Evolutionary conservation across 2,329 filamentous ascomycete species (phyloP).

Genomic region (Claviceps paspali): DNA sequence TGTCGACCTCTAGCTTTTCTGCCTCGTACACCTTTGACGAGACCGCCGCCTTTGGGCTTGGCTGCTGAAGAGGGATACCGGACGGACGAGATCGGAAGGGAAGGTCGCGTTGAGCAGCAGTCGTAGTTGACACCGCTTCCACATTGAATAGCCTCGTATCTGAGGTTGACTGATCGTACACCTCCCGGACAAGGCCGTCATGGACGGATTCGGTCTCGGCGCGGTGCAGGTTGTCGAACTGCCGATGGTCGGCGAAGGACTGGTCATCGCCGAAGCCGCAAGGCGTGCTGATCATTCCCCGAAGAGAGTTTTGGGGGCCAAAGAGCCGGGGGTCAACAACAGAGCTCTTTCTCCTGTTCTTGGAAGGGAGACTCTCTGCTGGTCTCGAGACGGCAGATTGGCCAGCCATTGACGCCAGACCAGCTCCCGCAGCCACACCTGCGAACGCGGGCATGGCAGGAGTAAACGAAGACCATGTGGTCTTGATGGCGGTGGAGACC

Average conservation of each 20-base stretch:
- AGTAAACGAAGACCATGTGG: slow-evolving; percentile 1
- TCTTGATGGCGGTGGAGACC: slow-evolving; percentile 12
- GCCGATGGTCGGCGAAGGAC: slow-evolving; percentile 12
- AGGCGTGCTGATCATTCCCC: slow-evolving; percentile 33
- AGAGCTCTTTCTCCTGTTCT: slow-evolving; percentile 25
- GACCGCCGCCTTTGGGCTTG: slow-evolving; percentile 62
- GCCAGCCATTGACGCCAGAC: slow-evolving; percentile 3
- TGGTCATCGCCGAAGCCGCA: slow-evolving; percentile 34
- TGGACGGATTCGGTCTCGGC: slow-evolving; percentile 10
- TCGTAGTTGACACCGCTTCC: slow-evolving; percentile 31
- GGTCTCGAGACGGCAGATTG: slow-evolving; percentile 1
- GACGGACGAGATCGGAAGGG: slow-evolving; percentile 33
- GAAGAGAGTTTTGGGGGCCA: slow-evolving; percentile 45
- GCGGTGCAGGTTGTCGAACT: slow-evolving; percentile 10
- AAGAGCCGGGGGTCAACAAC: slow-evolving; percentile 44
- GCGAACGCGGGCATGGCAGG: slow-evolving; percentile 9
- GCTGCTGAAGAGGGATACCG: slow-evolving; percentile 64
- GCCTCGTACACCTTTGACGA: slow-evolving; percentile 51
- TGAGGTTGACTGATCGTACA: slow-evolving; percentile 51
- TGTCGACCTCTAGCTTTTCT: slow-evolving; percentile 22
- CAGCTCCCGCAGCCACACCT: slow-evolving; percentile 20
- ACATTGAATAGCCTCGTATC: slow-evolving; percentile 50
- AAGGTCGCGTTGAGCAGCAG: slow-evolving; percentile 23
- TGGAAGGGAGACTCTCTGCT: slow-evolving; percentile 6
- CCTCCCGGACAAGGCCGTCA: slow-evolving; percentile 35